A percentile compares a stretch with the other conserved stretches of the same genome.
phyloP scores from a whole-genome alignment of 1,284 basidiomycete genomes.

The Cystobasidium sp. region DNA sequence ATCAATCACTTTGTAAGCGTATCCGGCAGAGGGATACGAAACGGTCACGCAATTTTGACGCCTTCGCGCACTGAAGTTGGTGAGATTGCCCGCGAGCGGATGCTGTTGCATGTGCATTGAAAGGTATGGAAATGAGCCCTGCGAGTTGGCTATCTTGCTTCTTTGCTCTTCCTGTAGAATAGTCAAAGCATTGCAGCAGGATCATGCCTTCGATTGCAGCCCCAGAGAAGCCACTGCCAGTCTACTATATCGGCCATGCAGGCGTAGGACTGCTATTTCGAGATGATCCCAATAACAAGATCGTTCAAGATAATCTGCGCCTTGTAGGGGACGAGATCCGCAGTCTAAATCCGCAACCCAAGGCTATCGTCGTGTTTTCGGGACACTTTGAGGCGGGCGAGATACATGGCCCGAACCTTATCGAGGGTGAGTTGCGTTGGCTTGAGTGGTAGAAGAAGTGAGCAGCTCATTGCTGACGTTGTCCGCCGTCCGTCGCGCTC shows the following conservation, averaged over 20 bases:
- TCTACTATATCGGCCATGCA: slow-evolving; percentile 16
- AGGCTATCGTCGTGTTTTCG: neutral
- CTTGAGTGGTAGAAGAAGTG: neutral
- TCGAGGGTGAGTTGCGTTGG: slow-evolving; percentile 6
- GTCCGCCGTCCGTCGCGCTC: neutral
- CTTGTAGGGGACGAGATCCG: slow-evolving; percentile 11
- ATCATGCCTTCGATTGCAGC: neutral
- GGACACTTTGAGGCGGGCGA: slow-evolving; percentile 26
- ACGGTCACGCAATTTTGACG: no score
- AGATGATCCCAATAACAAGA: slow-evolving; percentile 14
- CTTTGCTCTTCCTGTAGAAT: no score
- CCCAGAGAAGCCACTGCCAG: slow-evolving; percentile 6
- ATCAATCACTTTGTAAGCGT: no score
- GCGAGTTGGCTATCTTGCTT: no score
- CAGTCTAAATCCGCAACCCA: neutral
- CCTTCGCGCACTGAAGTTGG: no score
- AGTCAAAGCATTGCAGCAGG: no score
- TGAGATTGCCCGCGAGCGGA: no score
- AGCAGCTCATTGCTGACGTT: neutral
- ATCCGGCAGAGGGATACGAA: no score
- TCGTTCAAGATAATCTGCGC: slow-evolving; percentile 18
- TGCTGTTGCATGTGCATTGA: no score
- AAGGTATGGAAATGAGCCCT: no score
- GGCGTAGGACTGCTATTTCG: slow-evolving; percentile 25
- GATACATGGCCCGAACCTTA: slow-evolving; percentile 15